Evolutionary conservation across 768 basidiomycete genomes (phyloP), one percentile per base, ranked within the genome.

Genomic region (Boletus rubescentipes): DNA sequence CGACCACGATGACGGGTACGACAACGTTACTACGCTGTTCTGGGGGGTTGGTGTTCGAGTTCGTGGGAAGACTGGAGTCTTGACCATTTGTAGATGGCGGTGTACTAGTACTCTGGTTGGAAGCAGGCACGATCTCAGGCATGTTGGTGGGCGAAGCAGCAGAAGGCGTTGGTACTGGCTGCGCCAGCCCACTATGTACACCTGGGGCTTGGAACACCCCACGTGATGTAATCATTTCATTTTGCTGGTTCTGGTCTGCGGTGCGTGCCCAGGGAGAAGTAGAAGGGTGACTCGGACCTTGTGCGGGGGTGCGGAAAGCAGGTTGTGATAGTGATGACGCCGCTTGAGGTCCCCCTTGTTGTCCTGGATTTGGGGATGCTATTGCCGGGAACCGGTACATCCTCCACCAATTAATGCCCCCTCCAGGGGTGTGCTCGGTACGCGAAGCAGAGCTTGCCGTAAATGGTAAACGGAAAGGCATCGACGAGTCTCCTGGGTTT

Each of bases 1-100:
- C 90, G 26, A 92, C 89, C 50, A 92, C 84, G 55, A 92, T 90
- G 56, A 92, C 88, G 18, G 90, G 90, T 14, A 91, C 83, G 34
- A 91, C 86, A 20, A 83, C 72, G 58, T 77, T 76, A 46, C 44
- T 49, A 18, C 63, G 68, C n/a, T 65, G 59, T 49, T 66, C 69
- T 46, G 61, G 43, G 16, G 39, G 54, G 57, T 66, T 66, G 42
- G 52, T 50, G 26, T 18, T 43, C 21, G 61, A 20, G 43, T 57
- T 58, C 42, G 61, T 46, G 35, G 62, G 44, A 45, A 53, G 31
- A 59, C 39, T 46, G 49, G 57, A 44, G 57, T 54, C 55, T 54
- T 60, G 55, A 31, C 45, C 58, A 54, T 47, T 53, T 53, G 43
- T 49, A 20, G 54, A 49, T 18, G 43, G 34, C 14, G 47, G 36